These are phyloP conservation scores for Endocarpon pusillum DNA, from an alignment of 495 filamentous ascomycete species.

Conservation along the genomic window DNA sequence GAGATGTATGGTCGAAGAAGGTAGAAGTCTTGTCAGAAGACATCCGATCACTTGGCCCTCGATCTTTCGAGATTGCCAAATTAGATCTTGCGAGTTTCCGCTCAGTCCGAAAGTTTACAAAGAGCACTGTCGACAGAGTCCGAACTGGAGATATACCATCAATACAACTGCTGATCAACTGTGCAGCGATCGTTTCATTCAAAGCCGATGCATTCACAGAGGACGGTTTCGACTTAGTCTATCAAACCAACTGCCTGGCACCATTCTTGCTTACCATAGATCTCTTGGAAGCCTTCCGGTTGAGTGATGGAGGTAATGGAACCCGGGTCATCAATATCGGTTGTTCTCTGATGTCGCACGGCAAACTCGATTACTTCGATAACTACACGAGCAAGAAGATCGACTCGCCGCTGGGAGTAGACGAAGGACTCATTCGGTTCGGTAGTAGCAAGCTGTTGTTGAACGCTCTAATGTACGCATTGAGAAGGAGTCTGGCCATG, in stretches of 20 bases:
- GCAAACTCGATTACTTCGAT: slow-evolving; percentile 23
- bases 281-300: slow-evolving; percentile 25
- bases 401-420: slow-evolving; percentile 12
- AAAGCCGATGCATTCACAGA: slow-evolving; percentile 18
- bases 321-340: slow-evolving; percentile 25
- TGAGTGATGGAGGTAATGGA: slow-evolving; percentile 19
- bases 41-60: slow-evolving; percentile 22
- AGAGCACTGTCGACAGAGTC: slow-evolving; percentile 21
- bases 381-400: slow-evolving; percentile 8
- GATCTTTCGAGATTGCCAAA: slow-evolving; percentile 21
- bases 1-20: slow-evolving; percentile 18
- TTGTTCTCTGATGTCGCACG: slow-evolving; percentile 20
- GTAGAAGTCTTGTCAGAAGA: slow-evolving; percentile 14
- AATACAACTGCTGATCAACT: slow-evolving; percentile 21
- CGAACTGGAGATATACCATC: slow-evolving; percentile 22
- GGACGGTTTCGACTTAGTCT: slow-evolving; percentile 25
- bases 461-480: slow-evolving; percentile 24
- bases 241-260: slow-evolving; percentile 25
- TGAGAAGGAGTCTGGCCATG: slow-evolving; percentile 23
- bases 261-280: slow-evolving; percentile 25
- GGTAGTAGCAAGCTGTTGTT: slow-evolving; percentile 26
- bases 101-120: slow-evolving; percentile 19
- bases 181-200: slow-evolving; percentile 22
- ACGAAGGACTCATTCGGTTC: slow-evolving; percentile 21
- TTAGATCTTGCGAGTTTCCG: slow-evolving; percentile 21